Percentiles rank a stretch among this genome's conserved stretches.
Evolutionary conservation across 306 rosid species (phyloP).

Genomic region (Cucurbita pepo): DNA sequence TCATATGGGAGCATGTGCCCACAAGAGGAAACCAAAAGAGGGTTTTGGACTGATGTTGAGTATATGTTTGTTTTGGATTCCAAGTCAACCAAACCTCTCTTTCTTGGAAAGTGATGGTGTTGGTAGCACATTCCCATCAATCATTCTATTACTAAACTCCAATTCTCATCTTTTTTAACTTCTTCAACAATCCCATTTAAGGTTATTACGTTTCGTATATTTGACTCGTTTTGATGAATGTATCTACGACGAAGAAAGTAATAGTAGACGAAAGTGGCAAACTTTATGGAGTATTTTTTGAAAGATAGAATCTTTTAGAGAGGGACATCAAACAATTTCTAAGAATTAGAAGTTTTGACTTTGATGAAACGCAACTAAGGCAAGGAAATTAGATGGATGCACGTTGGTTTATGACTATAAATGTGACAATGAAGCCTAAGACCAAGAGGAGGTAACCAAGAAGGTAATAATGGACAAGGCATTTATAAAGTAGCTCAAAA

Average conservation of each 20-base stretch:
- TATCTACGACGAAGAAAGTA: not conserved
- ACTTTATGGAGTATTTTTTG: not conserved
- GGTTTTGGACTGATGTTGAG: conserved; percentile 47
- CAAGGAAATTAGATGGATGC: not conserved
- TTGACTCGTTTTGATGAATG: not conserved
- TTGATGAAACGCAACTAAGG: not conserved
- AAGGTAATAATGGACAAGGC: conserved; percentile 1
- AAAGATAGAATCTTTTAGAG: not conserved
- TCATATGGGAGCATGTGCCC: conserved; percentile 67
- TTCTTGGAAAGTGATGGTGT: conserved; percentile 1
- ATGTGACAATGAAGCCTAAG: not conserved
- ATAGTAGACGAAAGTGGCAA: not conserved
- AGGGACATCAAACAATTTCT: too few species aligned
- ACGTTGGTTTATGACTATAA: not conserved
- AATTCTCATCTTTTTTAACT: not conserved
- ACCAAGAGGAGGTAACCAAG: not conserved
- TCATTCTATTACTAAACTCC: not conserved
- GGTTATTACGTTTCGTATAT: too few species aligned
- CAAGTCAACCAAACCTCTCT: conserved; percentile 36
- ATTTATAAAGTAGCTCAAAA: conserved; percentile 3
- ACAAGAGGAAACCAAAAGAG: conserved; percentile 22
- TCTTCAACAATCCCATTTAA: too few species aligned
- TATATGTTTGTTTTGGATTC: conserved; percentile 9
- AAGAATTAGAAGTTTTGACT: not conserved
- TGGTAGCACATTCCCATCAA: conserved; percentile 3